Conservation (phyloP, 345 rosid genomes). For the Draba incana region DNA sequence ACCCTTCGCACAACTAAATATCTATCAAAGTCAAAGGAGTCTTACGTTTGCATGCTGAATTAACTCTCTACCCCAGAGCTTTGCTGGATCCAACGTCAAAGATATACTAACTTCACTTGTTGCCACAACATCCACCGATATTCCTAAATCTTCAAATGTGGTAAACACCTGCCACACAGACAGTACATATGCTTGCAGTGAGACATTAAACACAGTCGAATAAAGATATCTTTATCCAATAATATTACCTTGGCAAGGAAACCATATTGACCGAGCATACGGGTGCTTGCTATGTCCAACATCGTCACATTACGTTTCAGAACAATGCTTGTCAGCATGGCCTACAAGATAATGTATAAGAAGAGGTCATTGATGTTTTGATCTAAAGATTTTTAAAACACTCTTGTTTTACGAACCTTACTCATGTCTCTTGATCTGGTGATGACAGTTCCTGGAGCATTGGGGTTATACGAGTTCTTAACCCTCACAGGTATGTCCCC, state of each 20-base stretch:
- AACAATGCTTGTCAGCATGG: slow-evolving; percentile 89
- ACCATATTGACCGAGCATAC: slow-evolving; percentile 96
- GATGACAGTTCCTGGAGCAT: slow-evolving; percentile 92
- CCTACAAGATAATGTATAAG: slow-evolving; percentile 48
- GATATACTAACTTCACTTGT: slow-evolving; percentile 99
- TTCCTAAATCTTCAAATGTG: slow-evolving; percentile 86
- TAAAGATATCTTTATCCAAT: slow-evolving; percentile 13
- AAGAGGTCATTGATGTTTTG: slow-evolving; percentile 22
- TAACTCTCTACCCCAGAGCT: slow-evolving; percentile 89
- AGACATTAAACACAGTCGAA: slow-evolving; percentile 11
- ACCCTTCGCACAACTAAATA: not conserved
- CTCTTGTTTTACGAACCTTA: slow-evolving; percentile 58
- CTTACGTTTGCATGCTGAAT: slow-evolving; percentile 74
- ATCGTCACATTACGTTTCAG: slow-evolving; percentile 90
- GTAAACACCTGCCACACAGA: slow-evolving; percentile 67
- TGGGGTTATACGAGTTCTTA: slow-evolving; percentile 88
- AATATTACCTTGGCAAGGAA: slow-evolving; percentile 82
- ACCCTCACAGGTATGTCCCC: slow-evolving; percentile 93
- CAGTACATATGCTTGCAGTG: not conserved
- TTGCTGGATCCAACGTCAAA: slow-evolving; percentile 87
- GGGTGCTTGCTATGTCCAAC: slow-evolving; percentile 92
- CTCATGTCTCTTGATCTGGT: slow-evolving; percentile 82
- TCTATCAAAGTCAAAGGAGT: not conserved
- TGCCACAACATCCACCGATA: slow-evolving; percentile 94
- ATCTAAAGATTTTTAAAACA: slow-evolving; percentile 17